Conservation (phyloP, 2,329 filamentous ascomycete species). For the Cladosporium phlei region DNA sequence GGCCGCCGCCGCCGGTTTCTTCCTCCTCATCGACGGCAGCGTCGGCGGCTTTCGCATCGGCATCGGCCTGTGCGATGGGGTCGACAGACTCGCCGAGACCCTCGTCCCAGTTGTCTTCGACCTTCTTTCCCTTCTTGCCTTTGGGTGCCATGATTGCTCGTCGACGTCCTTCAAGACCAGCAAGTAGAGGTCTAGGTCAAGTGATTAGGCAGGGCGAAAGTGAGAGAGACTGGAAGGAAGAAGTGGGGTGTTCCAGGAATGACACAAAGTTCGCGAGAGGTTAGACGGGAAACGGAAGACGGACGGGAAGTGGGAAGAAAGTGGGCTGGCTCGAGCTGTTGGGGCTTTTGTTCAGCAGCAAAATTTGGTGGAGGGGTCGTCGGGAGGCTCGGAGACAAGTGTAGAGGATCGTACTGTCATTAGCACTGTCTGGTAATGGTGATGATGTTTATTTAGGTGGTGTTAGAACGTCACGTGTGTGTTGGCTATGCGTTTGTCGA, state of each 20-base stretch:
- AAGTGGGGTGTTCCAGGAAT: slow-evolving; percentile 8
- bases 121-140: slow-evolving; percentile 86
- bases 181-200: neutral
- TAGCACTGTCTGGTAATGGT: neutral
- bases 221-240: too few relatives aligned
- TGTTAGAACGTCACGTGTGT: too few relatives aligned
- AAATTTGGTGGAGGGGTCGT: slow-evolving; percentile 16
- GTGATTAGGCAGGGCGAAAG: too few relatives aligned
- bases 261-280: slow-evolving; percentile 2
- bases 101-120: slow-evolving; percentile 88
- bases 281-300: neutral
- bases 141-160: slow-evolving; percentile 71
- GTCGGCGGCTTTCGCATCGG: slow-evolving; percentile 42
- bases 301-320: too few relatives aligned
- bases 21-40: slow-evolving; percentile 44
- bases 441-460: too few relatives aligned
- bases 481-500: too few relatives aligned
- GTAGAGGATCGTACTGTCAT: slow-evolving; percentile 1
- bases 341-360: slow-evolving; percentile 11
- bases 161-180: slow-evolving; percentile 8
- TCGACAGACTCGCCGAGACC: slow-evolving; percentile 76
- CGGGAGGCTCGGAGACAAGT: slow-evolving; percentile 5
- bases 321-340: slow-evolving; percentile 1
- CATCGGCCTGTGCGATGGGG: slow-evolving; percentile 50
- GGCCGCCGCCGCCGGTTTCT: slow-evolving; percentile 46